phyloP scores from a whole-genome alignment of 2,329 filamentous ascomycete genomes.

The Xylaria arbuscula region DNA sequence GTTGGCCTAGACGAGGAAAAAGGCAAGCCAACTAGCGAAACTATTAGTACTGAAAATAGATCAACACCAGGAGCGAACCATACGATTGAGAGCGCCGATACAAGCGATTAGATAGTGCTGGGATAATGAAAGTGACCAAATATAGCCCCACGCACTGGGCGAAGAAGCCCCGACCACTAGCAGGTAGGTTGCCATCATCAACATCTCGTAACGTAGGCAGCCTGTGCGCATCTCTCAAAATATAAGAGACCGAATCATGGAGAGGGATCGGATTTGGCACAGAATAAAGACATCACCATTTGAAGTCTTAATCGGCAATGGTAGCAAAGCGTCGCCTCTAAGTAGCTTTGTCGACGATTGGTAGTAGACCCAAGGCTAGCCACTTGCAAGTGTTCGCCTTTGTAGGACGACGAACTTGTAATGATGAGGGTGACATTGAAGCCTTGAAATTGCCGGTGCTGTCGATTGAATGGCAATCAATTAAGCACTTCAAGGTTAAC shows the following conservation, averaged over 20 bases:
- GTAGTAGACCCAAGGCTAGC: not conserved
- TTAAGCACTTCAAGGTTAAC: not conserved
- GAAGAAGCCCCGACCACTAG: not conserved
- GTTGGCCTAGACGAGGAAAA: not conserved
- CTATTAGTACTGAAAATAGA: not conserved
- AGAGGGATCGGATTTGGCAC: not conserved
- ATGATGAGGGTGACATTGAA: not conserved
- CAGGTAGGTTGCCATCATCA: not conserved
- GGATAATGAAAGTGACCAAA: conserved; percentile 4
- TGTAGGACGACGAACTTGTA: not conserved
- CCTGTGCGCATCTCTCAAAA: not conserved
- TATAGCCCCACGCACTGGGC: not conserved
- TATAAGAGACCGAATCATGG: not conserved
- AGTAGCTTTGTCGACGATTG: not conserved
- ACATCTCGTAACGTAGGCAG: not conserved
- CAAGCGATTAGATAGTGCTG: not conserved
- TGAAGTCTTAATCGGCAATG: not conserved
- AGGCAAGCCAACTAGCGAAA: not conserved
- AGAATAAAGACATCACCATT: not conserved
- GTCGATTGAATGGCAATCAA: not conserved
- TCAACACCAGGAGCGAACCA: not conserved
- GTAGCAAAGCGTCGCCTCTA: not conserved
- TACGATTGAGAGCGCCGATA: not conserved
- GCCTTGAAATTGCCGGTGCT: not conserved
- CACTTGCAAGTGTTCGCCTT: not conserved